Conservation (phyloP, 148 eudicot genomes). For the Salicornia ramosissima region DNA sequence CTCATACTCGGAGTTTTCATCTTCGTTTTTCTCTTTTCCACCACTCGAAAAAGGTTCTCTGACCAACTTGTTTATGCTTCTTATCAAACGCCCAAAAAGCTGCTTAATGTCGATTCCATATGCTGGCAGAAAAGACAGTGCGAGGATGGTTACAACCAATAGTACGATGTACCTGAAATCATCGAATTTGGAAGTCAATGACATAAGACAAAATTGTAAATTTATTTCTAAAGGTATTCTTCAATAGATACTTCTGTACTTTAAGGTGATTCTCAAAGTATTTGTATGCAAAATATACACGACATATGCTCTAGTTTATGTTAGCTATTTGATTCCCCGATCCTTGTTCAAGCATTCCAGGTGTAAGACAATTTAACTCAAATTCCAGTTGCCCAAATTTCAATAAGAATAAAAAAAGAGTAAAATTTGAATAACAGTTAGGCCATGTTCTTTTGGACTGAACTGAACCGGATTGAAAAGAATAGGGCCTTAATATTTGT, state of each 20-base stretch:
- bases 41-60: slow-evolving; percentile 28
- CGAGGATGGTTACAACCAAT: slow-evolving; percentile 59
- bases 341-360: no score
- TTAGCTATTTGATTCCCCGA: no score
- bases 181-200: slow-evolving; percentile 25
- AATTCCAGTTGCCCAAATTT: no score
- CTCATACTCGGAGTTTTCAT: slow-evolving; percentile 79
- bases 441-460: no score
- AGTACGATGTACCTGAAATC: slow-evolving; percentile 65
- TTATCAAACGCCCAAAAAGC: slow-evolving; percentile 28
- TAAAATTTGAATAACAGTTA: no score
- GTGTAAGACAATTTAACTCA: no score
- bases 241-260: background rate
- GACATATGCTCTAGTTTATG: no score
- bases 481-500: no score
- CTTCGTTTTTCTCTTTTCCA: slow-evolving; percentile 77
- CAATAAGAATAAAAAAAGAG: no score
- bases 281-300: no score
- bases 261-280: background rate
- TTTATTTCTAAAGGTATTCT: background rate
- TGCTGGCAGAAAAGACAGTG: slow-evolving; percentile 62
- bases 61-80: slow-evolving; percentile 30
- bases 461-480: no score
- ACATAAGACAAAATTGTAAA: background rate
- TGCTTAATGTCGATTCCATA: slow-evolving; percentile 45